Evolutionary conservation across 768 basidiomycete genomes (phyloP).

Genomic region (Paxillus ammoniavirescens): DNA sequence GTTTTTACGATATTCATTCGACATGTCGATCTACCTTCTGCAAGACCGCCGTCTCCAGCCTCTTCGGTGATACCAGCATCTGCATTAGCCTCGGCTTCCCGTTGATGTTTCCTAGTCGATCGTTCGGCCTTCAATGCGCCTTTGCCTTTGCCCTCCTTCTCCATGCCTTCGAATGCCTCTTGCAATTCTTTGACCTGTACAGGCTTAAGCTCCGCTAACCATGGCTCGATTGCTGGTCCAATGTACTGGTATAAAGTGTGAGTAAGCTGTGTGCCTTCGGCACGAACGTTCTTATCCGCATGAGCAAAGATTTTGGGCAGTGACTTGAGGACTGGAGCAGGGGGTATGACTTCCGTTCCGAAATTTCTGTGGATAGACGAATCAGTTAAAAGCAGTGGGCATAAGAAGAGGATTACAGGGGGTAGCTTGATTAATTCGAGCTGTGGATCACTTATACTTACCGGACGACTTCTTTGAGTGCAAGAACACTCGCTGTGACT

Average conservation of each 20-base stretch:
- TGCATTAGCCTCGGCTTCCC: conserved; percentile 59
- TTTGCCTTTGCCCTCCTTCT: conserved; percentile 82
- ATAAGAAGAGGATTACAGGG: not conserved
- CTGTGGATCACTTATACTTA: conserved; percentile 35
- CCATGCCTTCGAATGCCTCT: conserved; percentile 83
- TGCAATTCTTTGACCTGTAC: conserved; percentile 96
- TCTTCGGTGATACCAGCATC: conserved; percentile 34
- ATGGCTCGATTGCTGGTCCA: conserved; percentile 79
- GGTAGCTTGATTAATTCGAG: not conserved
- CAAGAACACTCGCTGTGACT: conserved; percentile 75
- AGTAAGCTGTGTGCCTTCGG: conserved; percentile 80
- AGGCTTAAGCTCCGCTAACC: conserved; percentile 88
- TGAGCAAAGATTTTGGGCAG: conserved; percentile 94
- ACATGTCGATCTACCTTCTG: conserved; percentile 43
- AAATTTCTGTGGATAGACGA: conserved; percentile 54
- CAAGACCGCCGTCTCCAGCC: conserved; percentile 44
- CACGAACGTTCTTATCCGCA: conserved; percentile 91
- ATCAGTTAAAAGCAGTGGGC: not conserved
- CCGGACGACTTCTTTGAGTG: conserved; percentile 84
- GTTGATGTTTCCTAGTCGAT: conserved; percentile 70
- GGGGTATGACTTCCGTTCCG: conserved; percentile 71
- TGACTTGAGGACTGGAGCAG: conserved; percentile 78
- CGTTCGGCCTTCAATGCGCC: conserved; percentile 79
- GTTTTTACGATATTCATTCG: not conserved
- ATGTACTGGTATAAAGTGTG: conserved; percentile 84